Percentiles rank a stretch among this genome's conserved stretches.
Evolutionary conservation across 495 filamentous ascomycete genomes (phyloP).

Genomic region (Ramalina intermedia): DNA sequence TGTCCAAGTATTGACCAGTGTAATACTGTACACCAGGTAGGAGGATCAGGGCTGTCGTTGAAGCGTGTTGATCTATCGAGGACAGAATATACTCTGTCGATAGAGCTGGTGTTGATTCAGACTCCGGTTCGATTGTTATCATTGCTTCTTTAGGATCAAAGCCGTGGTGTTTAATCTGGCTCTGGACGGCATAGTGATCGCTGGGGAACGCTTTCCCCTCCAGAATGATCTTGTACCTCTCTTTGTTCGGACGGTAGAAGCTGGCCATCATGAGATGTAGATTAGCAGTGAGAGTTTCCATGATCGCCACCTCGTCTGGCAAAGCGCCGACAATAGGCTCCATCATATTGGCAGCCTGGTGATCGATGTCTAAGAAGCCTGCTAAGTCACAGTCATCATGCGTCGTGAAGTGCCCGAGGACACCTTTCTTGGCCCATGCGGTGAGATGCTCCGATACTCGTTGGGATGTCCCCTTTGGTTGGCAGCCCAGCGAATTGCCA

Average conservation of each 20-base stretch:
- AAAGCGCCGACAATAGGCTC: conserved; percentile 76
- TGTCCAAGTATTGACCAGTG: conserved; percentile 82
- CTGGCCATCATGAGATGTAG: conserved; percentile 81
- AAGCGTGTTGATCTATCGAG: conserved; percentile 62
- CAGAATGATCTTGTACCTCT: conserved; percentile 76
- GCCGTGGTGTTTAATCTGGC: conserved; percentile 69
- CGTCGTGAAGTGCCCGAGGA: conserved; percentile 82
- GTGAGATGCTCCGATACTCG: conserved; percentile 66
- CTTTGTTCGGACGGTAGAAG: conserved; percentile 69
- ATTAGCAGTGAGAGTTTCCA: conserved; percentile 89
- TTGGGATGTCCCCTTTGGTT: conserved; percentile 55
- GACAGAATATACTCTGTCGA: conserved; percentile 60
- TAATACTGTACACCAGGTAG: conserved; percentile 92
- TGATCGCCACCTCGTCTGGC: conserved; percentile 70
- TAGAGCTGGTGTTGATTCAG: conserved; percentile 36
- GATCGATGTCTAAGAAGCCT: conserved; percentile 71
- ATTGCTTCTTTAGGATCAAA: conserved; percentile 55
- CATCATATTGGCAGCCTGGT: conserved; percentile 54
- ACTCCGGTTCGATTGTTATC: conserved; percentile 56
- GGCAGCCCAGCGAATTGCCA: conserved; percentile 90
- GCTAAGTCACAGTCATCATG: conserved; percentile 59
- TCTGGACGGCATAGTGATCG: conserved; percentile 86
- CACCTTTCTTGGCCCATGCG: conserved; percentile 87
- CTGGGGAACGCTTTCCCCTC: conserved; percentile 92
- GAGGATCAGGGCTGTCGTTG: conserved; percentile 62